Base-by-base conservation (phyloP, 106 monocot genomes). In the Dendrobium officinale region DNA sequence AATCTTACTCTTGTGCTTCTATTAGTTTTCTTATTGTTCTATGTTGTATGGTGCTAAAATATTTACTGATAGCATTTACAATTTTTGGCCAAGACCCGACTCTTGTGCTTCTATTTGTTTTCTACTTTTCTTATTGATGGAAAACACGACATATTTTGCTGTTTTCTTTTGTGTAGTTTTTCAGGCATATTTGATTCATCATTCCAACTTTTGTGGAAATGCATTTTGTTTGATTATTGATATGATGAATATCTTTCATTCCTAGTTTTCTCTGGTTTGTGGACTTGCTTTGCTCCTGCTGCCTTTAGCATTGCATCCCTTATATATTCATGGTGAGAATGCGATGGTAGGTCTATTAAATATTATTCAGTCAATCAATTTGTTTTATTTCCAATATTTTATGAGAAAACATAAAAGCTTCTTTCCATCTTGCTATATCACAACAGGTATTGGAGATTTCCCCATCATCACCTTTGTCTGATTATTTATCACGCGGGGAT, bases 181-280 rank as follows among this genome's bases (percentile, higher is more conserved):
- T 61, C n/a, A n/a, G n/a, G 8, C 10, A n/a, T 61, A 61, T 61
- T 61, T 22, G 10, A 11, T 70, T 70, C 13, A 68, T 33, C 70
- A 31, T 74, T 20, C 43, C 4, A 20, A 74, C 19, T 43, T 74
- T 74, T 44, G 33, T 70, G 18, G 42, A 74, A 44, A 29, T 29
- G n/a, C 49, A 75, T 41, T 20, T 45, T 76, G 66, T n/a, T 41
- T 48, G 70, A 70, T 70, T 20, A 37, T 33, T 70, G 70, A 70
- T 33, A 68, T 11, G 33, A 16, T 70, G 22, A 74, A 68, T 49
- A 27, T 20, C 51, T 78, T 55, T 41, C 54, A 22, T 85, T 82
- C 83, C 4, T 81, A 97, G 97, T 83, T 95, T 16, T 95, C 80
- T 90, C 87, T 85, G 85, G 87, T 85, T 44, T 95, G 98, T 84